phyloP scores from a whole-genome alignment of 2,329 filamentous ascomycete species.

The Hypomyces perniciosus region DNA sequence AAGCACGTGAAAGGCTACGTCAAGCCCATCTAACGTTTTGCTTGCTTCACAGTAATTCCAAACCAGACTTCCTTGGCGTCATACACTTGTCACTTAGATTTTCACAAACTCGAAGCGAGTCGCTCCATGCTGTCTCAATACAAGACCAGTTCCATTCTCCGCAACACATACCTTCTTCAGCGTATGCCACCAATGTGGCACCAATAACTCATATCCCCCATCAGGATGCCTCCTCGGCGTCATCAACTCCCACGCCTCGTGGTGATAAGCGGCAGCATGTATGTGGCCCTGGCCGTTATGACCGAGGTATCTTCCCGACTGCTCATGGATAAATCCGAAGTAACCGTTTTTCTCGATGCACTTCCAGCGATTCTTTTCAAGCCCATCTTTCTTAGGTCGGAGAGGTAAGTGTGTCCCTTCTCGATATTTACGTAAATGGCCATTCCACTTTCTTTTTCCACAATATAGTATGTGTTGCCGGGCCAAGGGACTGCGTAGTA shows the following conservation, averaged over 20 bases:
- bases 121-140: conserved; percentile 3
- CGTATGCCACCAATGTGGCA: conserved; percentile 10
- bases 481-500: conserved; percentile 15
- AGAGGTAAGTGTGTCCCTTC: neutral
- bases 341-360: conserved; percentile 12
- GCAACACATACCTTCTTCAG: conserved; percentile 5
- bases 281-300: conserved; percentile 2
- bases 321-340: conserved; percentile 11
- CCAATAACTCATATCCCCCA: conserved; percentile 12
- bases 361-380: conserved; percentile 4
- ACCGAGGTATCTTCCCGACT: conserved; percentile 8
- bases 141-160: neutral
- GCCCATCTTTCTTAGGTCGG: neutral
- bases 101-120: conserved; percentile 14
- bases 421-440: conserved; percentile 12
- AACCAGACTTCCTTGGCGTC: too few relatives aligned
- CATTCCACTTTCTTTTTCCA: conserved; percentile 8
- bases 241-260: conserved; percentile 5
- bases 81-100: neutral
- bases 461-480: conserved; percentile 14
- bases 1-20: too few relatives aligned
- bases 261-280: neutral
- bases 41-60: too few relatives aligned
- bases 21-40: too few relatives aligned
- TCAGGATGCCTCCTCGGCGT: conserved; percentile 7